phyloP scores from a whole-genome alignment of 306 rosid species.

The Inga laurina region DNA sequence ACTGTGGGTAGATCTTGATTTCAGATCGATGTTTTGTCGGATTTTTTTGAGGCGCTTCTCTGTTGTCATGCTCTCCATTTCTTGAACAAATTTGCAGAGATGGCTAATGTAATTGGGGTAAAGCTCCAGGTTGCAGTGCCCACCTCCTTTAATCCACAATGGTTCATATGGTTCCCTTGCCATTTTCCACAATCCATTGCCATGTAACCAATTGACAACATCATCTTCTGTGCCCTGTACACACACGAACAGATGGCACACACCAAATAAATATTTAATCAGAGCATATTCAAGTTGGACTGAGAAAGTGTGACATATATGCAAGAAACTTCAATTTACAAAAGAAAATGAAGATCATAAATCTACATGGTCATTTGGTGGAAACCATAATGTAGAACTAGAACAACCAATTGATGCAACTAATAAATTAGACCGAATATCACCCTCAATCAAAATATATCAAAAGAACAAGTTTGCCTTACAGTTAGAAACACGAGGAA shows the following conservation, averaged over 20 bases:
- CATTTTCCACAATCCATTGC: conserved; percentile 87
- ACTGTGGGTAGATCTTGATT: conserved; percentile 30
- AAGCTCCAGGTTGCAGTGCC: conserved; percentile 97
- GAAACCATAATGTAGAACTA: neutral
- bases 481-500: neutral
- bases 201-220: conserved; percentile 93
- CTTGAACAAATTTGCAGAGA: conserved; percentile 76
- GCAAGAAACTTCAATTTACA: neutral
- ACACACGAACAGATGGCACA: neutral
- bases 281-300: neutral
- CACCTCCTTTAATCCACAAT: conserved; percentile 96
- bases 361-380: neutral
- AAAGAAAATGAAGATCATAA: neutral
- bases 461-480: neutral
- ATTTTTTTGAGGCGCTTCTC: conserved; percentile 68
- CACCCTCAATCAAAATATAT: neutral
- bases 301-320: neutral
- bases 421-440: neutral
- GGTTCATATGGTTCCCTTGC: conserved; percentile 93
- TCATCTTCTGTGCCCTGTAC: conserved; percentile 96
- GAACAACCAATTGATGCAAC: neutral
- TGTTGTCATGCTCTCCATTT: conserved; percentile 87
- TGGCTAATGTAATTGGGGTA: conserved; percentile 94
- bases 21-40: conserved; percentile 42
- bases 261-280: neutral